phyloP scores from a whole-genome alignment of 2,329 filamentous ascomycete genomes.

The Gremmenia infestans region DNA sequence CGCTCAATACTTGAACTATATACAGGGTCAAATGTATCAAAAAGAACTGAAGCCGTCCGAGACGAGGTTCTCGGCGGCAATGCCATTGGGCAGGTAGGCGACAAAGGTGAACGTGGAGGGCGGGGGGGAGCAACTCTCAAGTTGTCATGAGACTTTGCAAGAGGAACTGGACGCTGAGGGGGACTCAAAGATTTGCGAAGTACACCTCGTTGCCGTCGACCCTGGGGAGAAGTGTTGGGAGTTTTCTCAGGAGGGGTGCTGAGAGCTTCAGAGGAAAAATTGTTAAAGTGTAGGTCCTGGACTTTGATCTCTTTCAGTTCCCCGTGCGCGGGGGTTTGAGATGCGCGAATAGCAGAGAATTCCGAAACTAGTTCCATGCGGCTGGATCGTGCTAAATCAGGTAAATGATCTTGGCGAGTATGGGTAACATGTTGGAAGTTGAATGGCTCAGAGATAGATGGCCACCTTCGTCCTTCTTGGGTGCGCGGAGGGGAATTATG shows the following conservation, averaged over 20 bases:
- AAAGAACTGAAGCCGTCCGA: constrained; percentile 41
- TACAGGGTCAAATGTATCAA: constrained; percentile 39
- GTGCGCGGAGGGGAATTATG: neutral
- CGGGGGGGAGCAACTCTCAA: constrained; percentile 39
- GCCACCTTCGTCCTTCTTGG: constrained; percentile 9
- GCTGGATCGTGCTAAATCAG: constrained; percentile 37
- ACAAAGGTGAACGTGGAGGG: constrained; percentile 44
- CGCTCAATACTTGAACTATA: constrained; percentile 36
- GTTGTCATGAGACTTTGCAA: constrained; percentile 40
- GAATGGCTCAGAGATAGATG: constrained; percentile 54
- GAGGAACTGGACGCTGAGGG: constrained; percentile 11
- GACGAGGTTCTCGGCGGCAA: constrained; percentile 53
- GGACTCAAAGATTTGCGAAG: constrained; percentile 19
- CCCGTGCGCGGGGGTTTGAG: constrained; percentile 33
- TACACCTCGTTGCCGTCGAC: constrained; percentile 12
- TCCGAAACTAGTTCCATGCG: constrained; percentile 41
- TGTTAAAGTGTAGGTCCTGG: constrained; percentile 42
- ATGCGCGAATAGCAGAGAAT: constrained; percentile 38
- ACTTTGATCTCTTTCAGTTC: constrained; percentile 35
- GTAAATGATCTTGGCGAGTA: constrained; percentile 45
- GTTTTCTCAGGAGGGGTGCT: constrained; percentile 18
- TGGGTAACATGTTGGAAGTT: constrained; percentile 64
- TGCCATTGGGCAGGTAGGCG: constrained; percentile 36
- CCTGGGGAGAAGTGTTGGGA: constrained; percentile 6
- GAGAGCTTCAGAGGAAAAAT: constrained; percentile 44